Evolutionary conservation across 495 filamentous ascomycete species (phyloP), one percentile per base, ranked within the genome.

Genomic region (Sporormia fimetaria): DNA sequence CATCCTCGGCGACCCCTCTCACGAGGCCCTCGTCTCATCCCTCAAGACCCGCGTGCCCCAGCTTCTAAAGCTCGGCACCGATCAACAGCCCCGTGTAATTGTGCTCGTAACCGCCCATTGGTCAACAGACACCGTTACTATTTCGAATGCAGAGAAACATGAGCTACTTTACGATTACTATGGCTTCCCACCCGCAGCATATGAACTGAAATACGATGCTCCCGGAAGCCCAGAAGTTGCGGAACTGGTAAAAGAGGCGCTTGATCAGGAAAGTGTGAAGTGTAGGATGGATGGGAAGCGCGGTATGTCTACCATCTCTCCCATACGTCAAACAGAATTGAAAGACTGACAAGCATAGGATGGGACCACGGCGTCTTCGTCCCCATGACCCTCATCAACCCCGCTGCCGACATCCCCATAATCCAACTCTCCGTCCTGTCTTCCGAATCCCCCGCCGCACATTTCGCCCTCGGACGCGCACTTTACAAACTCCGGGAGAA

Each of bases 51-150:
- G 44, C 0, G 56, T 64, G 8, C 63, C 63, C 7, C 25, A 56
- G 21, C 47, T 67, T 17, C 57, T 67, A 8, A 49, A 55, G 31
- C 54, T 67, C 1, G 57, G 52, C 10, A 62, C 59, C 7, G 25
- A 57, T 2, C 49, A 60, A 15, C 44, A 55, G 26, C 63, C 63
- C 4, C 50, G 49, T 1, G 63, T 61, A 6, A 65, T 67, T 31
- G 57, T 65, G 12, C 35, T 67, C 15, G 52, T 65, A 5, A 67
- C 63, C 6, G 63, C 63, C 21, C 63, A 67, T 49, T 67, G 63
- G 63, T 56, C 41, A 7, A 54, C 56, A 24, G 37, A 48, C 11
- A 34, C 45, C 5, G 58, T 57, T 3, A 60, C 60, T 14, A 62
- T 67, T 39, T 57, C 51, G 12, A 58, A 49, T 28, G 61, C 29